Base-by-base conservation (phyloP, 352 stramenopile species). In the Phytophthora rubi region DNA sequence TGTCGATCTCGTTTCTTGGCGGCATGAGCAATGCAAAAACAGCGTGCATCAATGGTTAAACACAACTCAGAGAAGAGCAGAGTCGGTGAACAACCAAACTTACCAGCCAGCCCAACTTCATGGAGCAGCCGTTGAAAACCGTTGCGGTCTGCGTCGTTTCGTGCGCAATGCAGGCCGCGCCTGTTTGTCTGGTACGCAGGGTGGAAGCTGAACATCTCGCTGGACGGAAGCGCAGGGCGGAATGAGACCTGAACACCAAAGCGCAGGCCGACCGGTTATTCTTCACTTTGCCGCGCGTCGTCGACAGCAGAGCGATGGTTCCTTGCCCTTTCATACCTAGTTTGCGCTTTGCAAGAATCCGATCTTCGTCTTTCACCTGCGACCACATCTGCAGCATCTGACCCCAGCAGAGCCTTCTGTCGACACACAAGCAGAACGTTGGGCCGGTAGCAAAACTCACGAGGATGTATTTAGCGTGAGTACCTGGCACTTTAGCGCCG, bases 121-220 rank as follows among this genome's bases (percentile, higher is more conserved):
- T 51, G 12, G 13, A 21, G 21, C 49, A 59, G 45, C n/a, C 45
- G 45, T n/a, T 13, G 28, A 65, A 62, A 70, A 58, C 60, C 53
- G 65, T 68, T 76, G 32, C 59, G 37, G 49, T 13, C 13, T 18
- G 49, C 60, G 66, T 79, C 62, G 68, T 76, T 76, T 79, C 68
- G 51, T 73, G 67, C 68, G 62, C 67, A 72, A 70, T 37, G 30
- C n/a, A 61, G 28, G 30, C 13, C 21, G 33, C 37, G 68, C 21
- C 58, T 61, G 47, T 73, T 75, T 52, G 15, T 48, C 42, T 23
- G 42, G 42, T 48, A 12, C 16, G 63, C 57, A 4, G 12, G 9
- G n/a, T 54, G 28, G 23, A 30, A 1, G 58, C 55, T 71, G 60
- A 63, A 65, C 45, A 45, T 61, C 33, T 32, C 21, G 48, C 54